Conservation (phyloP, 768 basidiomycete genomes). For the Agaricus subrufescens region DNA sequence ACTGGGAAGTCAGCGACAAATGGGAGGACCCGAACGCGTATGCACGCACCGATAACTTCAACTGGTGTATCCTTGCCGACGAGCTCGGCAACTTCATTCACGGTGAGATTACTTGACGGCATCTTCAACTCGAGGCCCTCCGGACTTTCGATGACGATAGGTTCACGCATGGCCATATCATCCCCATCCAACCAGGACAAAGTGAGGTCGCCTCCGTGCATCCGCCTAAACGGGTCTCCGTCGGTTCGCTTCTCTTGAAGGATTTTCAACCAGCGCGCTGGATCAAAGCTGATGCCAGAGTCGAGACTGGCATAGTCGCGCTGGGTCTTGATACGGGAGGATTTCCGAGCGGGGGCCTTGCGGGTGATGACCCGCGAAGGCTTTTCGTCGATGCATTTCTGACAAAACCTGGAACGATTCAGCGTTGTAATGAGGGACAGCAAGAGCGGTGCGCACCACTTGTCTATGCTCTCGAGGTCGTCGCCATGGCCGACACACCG, state of each 20-base stretch:
- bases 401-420: conserved; percentile 56
- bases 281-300: conserved; percentile 57
- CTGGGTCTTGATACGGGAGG: conserved; percentile 66
- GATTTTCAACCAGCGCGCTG: conserved; percentile 62
- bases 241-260: conserved; percentile 65
- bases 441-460: conserved; percentile 49
- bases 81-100: conserved; percentile 74
- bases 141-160: conserved; percentile 72
- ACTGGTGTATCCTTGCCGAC: conserved; percentile 77
- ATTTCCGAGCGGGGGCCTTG: conserved; percentile 79
- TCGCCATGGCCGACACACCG: conserved; percentile 65
- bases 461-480: conserved; percentile 66
- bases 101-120: conserved; percentile 66
- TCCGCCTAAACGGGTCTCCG: conserved; percentile 57
- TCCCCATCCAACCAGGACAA: conserved; percentile 73
- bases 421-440: conserved; percentile 5
- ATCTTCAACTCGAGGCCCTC: conserved; percentile 90
- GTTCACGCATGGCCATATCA: conserved; percentile 72
- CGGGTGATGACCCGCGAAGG: conserved; percentile 61
- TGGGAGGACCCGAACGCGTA: neutral
- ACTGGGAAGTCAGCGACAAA: neutral
- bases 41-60: conserved; percentile 81
- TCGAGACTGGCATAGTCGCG: conserved; percentile 80
- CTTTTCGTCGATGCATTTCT: conserved; percentile 55
- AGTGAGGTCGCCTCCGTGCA: conserved; percentile 63